Evolutionary conservation across 306 rosid genomes (phyloP), one percentile per base, ranked within the genome.

Genomic region (Quercus mongolica): DNA sequence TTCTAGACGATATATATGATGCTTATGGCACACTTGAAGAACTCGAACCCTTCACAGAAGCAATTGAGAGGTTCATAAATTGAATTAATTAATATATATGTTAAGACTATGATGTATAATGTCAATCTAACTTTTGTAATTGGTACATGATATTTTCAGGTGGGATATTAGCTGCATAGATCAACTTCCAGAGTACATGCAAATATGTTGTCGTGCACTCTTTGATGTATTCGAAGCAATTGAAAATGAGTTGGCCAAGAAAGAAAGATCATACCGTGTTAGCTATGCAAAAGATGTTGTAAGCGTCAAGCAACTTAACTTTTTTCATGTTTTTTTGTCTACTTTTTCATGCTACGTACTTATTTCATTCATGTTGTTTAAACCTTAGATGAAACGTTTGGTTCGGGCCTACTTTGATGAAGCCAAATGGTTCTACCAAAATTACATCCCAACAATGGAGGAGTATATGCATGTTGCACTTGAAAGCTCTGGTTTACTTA

Each of bases 1-100:
- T 77, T 0, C 23, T 91, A 38, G 89, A 89, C 59, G 91, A 87
- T 55, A 76, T 76, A 6, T 91, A 89, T 44, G 96, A 89, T 33
- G 83, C 55, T 2, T 86, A 78, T 69, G 93, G 91, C 7, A 86
- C 90, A n/a, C 17, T 84, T 13, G 89, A 88, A 23, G 96, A 91
- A 8, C 79, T 91, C 3, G 75, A 61, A 20, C 54, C 79, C 41
- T 78, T 91, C 23, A 89, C 87, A 1, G 14, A 61, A 17, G 92
- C 88, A 69, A 62, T 87, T 13, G 75, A 83, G 11, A 89, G 89
- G 93, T 88, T 18, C 14, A 5, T 46, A 46, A 2, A 46, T 46
- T 9, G 52, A 46, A 10, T 46, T 46, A 46, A 46, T 11, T 10
- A 10, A 12, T 46, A 46, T 3, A 35, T 35, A 1, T 35, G 0